Evolutionary conservation across 2,329 filamentous ascomycete genomes (phyloP), one percentile per base, ranked within the genome.

Genomic region (Penicillium fuscoglaucum): DNA sequence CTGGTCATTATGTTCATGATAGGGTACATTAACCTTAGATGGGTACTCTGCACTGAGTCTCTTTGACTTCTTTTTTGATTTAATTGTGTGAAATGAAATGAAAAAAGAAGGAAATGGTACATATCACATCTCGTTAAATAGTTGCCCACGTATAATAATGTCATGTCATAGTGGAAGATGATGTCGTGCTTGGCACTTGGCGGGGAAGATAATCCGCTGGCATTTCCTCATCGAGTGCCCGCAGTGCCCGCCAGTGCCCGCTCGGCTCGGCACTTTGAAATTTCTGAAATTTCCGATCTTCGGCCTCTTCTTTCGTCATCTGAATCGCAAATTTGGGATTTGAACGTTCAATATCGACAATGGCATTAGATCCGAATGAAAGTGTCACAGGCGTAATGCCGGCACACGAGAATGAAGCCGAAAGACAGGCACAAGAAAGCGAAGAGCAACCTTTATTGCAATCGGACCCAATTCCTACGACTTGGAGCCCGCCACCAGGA

Each of bases 401-500:
- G 3, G 40, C 33, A 9, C 4, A 45, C 39, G 21, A 49, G 2
- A 37, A 43, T 52, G 54, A 31, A 31, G 13, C 21, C 24, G 39
- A 52, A 49, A 50, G 17, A 19, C n/a, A 24, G 1, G 12, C 19
- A 24, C 45, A 45, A 24, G n/a, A 31, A 2, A 41, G n/a, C n/a
- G 70, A 71, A 55, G 59, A 68, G 21, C 65, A 69, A 31, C 69
- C 69, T 17, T 55, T 74, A 10, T 48, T 73, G 43, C 31, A 24
- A 31, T 48, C 61, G 8, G 55, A 60, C 13, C 29, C 49, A 41
- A 31, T 39, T 17, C 52, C 50, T 28, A 5, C 47, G n/a, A 31
- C 53, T 0, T 85, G 83, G 83, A 76, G 70, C n/a, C 75, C 81
- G 1, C 81, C 82, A 0, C 66, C 68, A 2, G 81, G 82, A n/a